Evolutionary conservation across 495 filamentous ascomycete genomes (phyloP).

Genomic region (Penicillium parvum): DNA sequence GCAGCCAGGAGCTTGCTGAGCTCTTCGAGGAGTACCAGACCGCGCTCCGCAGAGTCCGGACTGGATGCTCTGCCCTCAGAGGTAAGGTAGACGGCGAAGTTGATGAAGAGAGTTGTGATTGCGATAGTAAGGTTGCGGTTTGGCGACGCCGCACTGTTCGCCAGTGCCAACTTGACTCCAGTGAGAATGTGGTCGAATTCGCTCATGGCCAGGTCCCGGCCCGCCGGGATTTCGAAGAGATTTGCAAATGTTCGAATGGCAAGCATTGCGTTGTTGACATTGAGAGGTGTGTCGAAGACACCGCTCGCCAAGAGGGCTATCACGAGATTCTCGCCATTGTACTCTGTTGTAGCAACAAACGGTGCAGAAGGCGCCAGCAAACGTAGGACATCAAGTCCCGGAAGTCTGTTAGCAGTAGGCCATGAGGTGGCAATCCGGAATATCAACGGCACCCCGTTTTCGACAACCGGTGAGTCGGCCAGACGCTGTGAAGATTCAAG

Average conservation of each 20-base stretch:
- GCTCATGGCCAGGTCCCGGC: slow-evolving; percentile 56
- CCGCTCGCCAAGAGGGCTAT: slow-evolving; percentile 43
- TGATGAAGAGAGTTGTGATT: slow-evolving; percentile 76
- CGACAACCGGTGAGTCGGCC: slow-evolving; percentile 32
- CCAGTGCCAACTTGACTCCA: slow-evolving; percentile 42
- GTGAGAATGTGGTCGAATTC: slow-evolving; percentile 56
- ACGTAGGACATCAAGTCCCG: slow-evolving; percentile 80
- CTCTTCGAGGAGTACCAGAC: slow-evolving; percentile 57
- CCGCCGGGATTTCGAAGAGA: slow-evolving; percentile 71
- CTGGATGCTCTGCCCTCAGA: slow-evolving; percentile 27
- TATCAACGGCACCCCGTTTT: slow-evolving; percentile 52
- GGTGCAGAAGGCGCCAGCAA: slow-evolving; percentile 66
- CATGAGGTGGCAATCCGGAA: slow-evolving; percentile 67
- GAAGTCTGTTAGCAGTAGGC: slow-evolving; percentile 73
- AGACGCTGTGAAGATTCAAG: slow-evolving; percentile 49
- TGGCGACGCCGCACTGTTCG: slow-evolving; percentile 42
- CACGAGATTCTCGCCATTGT: slow-evolving; percentile 50
- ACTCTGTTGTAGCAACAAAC: slow-evolving; percentile 53
- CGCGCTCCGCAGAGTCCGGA: slow-evolving; percentile 51
- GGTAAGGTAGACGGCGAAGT: slow-evolving; percentile 67
- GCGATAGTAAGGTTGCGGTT: slow-evolving; percentile 83
- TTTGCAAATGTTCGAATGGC: slow-evolving; percentile 79
- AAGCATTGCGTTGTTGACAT: slow-evolving; percentile 81
- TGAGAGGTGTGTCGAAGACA: slow-evolving; percentile 52
- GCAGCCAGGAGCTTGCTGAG: slow-evolving; percentile 56